A percentile compares a stretch with the other conserved stretches of the same genome.
These are phyloP conservation scores for Parascedosporium putredinis DNA, from an alignment of 2,329 filamentous ascomycete genomes.

Conservation along the genomic window DNA sequence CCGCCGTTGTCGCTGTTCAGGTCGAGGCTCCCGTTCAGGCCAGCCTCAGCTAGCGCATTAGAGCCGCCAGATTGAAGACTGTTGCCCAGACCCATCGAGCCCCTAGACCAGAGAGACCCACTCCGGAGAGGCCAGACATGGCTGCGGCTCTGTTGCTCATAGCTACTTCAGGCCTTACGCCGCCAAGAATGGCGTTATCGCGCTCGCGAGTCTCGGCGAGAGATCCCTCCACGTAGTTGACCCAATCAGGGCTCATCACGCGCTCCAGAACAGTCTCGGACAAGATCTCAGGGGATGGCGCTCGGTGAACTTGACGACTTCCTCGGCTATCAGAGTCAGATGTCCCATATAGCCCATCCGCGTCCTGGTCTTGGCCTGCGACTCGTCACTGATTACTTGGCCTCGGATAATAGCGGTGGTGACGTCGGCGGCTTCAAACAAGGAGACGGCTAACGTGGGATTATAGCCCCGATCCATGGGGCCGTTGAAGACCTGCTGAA, in stretches of 20 bases:
- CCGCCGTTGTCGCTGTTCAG: conserved; percentile 44
- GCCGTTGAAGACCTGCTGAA: conserved; percentile 98
- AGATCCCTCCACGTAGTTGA: conserved; percentile 87
- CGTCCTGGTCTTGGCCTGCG: conserved; percentile 74
- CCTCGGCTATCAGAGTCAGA: conserved; percentile 90
- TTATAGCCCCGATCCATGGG: conserved; percentile 96
- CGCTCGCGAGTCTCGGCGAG: conserved; percentile 88
- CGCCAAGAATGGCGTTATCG: conserved; percentile 96
- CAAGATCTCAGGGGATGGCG: conserved; percentile 81
- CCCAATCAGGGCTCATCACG: conserved; percentile 84
- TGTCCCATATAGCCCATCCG: conserved; percentile 98
- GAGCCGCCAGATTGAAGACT: conserved; percentile 34
- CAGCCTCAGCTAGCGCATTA: conserved; percentile 67
- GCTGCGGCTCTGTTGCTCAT: conserved; percentile 62
- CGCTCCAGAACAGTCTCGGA: conserved; percentile 77
- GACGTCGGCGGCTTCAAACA: conserved; percentile 84
- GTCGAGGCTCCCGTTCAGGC: conserved; percentile 67
- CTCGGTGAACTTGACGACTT: conserved; percentile 97
- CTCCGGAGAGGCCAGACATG: conserved; percentile 33
- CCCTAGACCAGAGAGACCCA: conserved; percentile 37
- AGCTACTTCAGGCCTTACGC: conserved; percentile 83
- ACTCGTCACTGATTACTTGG: conserved; percentile 76
- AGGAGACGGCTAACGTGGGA: conserved; percentile 74
- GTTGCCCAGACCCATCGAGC: conserved; percentile 14
- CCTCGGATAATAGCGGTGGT: conserved; percentile 88